phyloP scores from a whole-genome alignment of 805 yeast genomes.

The Starmerella scarabaei region DNA sequence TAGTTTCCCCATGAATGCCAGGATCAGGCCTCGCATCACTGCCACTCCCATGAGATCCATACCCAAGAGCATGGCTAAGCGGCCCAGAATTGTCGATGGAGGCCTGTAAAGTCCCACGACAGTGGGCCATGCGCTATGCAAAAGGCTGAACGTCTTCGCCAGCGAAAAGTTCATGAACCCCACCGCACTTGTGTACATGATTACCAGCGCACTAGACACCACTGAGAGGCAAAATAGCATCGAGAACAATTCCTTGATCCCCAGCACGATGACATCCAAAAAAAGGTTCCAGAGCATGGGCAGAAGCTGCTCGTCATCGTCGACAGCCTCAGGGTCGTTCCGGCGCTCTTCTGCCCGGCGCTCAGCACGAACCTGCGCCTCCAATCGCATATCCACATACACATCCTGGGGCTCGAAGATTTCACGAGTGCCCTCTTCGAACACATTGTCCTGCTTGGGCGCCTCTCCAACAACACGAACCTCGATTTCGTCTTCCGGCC shows the following conservation, averaged over 20 bases:
- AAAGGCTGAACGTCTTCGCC: too few relatives aligned
- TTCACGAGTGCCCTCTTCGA: too few relatives aligned
- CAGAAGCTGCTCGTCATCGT: not conserved
- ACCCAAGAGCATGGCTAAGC: not conserved
- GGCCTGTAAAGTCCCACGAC: not conserved
- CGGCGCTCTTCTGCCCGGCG: not conserved
- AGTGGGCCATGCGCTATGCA: too few relatives aligned
- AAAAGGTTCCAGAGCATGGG: not conserved
- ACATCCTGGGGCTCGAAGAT: not conserved
- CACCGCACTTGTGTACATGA: too few relatives aligned
- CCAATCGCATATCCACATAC: not conserved
- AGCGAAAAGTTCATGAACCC: too few relatives aligned
- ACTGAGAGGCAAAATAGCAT: too few relatives aligned
- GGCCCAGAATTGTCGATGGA: constrained; percentile 4
- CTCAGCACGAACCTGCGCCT: not conserved
- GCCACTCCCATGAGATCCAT: not conserved
- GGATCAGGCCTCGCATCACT: constrained; percentile 1
- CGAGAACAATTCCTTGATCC: not conserved
- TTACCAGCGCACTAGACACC: too few relatives aligned
- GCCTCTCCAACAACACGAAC: not conserved
- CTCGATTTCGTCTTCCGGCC: not conserved
- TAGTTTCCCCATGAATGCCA: constrained; percentile 9
- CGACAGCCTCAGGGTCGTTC: not conserved
- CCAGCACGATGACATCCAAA: not conserved
- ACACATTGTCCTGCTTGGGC: too few relatives aligned